Evolutionary conservation across 2,329 filamentous ascomycete genomes (phyloP).

Genomic region (Fusarium continuum): DNA sequence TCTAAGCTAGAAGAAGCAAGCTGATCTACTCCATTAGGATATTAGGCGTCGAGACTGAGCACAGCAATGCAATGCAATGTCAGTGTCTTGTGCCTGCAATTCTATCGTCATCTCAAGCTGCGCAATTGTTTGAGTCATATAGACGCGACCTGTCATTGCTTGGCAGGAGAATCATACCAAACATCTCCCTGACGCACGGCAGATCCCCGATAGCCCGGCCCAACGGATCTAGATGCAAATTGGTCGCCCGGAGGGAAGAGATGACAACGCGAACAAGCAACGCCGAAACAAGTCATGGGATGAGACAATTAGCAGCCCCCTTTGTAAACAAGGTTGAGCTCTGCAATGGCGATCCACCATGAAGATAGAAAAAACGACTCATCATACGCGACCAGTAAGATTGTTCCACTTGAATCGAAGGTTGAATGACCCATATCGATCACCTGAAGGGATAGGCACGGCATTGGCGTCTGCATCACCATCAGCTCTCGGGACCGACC

Average conservation of each 20-base stretch:
- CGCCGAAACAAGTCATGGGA: constrained; percentile 12
- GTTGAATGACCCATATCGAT: not conserved
- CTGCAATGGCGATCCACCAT: constrained; percentile 22
- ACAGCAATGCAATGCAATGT: not conserved
- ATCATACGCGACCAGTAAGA: constrained; percentile 16
- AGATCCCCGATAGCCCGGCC: constrained; percentile 13
- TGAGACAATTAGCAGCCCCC: constrained; percentile 5
- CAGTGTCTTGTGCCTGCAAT: constrained; percentile 6
- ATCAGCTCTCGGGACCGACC: constrained; percentile 8
- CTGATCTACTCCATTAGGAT: not conserved
- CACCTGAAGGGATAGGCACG: constrained; percentile 24
- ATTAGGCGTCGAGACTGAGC: not conserved
- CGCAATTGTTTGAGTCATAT: constrained; percentile 2
- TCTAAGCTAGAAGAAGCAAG: constrained; percentile 1
- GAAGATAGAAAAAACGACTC: constrained; percentile 25
- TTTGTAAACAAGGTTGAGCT: constrained; percentile 14
- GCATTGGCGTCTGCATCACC: constrained; percentile 17
- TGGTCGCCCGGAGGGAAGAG: constrained; percentile 39
- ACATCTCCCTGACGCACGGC: not conserved
- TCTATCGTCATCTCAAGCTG: constrained; percentile 14
- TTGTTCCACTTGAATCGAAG: constrained; percentile 11
- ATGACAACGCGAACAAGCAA: constrained; percentile 36
- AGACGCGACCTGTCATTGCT: constrained; percentile 19
- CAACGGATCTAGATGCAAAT: not conserved
- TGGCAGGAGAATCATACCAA: constrained; percentile 17